Evolutionary conservation across 306 rosid genomes (phyloP), one percentile per base, ranked within the genome.

Genomic region (Prinsepia uniflora): DNA sequence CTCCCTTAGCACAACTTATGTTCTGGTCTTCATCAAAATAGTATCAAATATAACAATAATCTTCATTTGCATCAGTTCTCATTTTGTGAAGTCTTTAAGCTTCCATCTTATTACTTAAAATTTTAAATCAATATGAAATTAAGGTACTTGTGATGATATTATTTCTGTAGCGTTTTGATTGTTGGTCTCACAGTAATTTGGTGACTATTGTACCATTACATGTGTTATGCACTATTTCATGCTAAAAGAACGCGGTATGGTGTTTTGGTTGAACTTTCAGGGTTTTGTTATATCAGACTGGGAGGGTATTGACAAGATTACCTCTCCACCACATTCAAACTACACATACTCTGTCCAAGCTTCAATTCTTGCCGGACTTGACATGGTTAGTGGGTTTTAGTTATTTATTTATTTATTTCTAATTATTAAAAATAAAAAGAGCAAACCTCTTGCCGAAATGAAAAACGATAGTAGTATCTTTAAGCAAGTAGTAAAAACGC

Each of bases 221-320:
- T 41, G 71, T 62, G 20, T 41, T 65, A 57, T 52, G 67, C 53
- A 5, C 34, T 63, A 65, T 71, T 67, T 78, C 52, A 59, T 53
- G 40, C 77, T 76, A 58, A 75, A 48, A 14, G 11, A 36, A 30
- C 24, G 62, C 13, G 44, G 15, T 68, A 62, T 53, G 36, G 36
- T 30, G 36, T 74, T 74, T 67, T 47, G 65, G 44, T 66, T 76
- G 82, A 68, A 78, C 75, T 78, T 52, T 77, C 89, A 94, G 99
- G 99, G 99, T 67, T 94, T 94, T 86, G 96, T 94, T 78, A 94
- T 94, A 78, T 91, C 99, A 55, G 99, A 94, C 78, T 94, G 99
- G 99, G 90, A 86, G 79, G 99, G 97, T 65, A 65, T 94, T 71
- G 99, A 94, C 78, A 86, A 81, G 80, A 83, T 91, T 62, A 91